phyloP scores from a whole-genome alignment of 106 monocot species.

The Platanthera zijinensis region DNA sequence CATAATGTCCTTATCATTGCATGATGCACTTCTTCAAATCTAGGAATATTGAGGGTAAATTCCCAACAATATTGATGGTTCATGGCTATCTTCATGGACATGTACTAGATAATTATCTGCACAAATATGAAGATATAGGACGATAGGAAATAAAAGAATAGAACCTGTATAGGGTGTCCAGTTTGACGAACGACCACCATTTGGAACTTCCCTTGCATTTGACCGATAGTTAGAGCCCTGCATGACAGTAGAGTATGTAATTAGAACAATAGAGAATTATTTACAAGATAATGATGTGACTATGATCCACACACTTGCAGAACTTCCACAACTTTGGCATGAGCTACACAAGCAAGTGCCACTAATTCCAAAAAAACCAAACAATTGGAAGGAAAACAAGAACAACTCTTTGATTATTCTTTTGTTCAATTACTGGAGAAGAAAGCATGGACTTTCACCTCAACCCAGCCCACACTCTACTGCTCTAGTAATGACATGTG shows the following conservation, averaged over 20 bases:
- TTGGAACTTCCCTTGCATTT: slow-evolving; percentile 99
- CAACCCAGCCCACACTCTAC: too few species aligned
- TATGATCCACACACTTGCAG: neutral
- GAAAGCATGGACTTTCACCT: neutral
- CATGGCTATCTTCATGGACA: neutral
- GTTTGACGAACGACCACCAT: slow-evolving; percentile 78
- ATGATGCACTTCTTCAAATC: too few species aligned
- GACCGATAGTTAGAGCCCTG: slow-evolving; percentile 95
- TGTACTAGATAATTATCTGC: neutral
- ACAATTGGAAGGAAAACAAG: neutral
- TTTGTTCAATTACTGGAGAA: neutral
- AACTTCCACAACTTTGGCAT: neutral
- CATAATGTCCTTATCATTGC: too few species aligned
- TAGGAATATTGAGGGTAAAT: too few species aligned
- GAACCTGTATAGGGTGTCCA: slow-evolving; percentile 98
- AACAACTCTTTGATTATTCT: neutral
- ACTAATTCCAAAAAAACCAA: neutral
- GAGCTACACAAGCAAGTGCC: neutral
- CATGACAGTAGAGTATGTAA: slow-evolving; percentile 5
- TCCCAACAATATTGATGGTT: too few species aligned
- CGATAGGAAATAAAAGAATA: neutral
- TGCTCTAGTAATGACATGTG: too few species aligned
- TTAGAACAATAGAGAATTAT: neutral
- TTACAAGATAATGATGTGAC: neutral
- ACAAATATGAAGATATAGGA: neutral